phyloP scores from a whole-genome alignment of 257 asterid genomes.

The Przewalskia tangutica region DNA sequence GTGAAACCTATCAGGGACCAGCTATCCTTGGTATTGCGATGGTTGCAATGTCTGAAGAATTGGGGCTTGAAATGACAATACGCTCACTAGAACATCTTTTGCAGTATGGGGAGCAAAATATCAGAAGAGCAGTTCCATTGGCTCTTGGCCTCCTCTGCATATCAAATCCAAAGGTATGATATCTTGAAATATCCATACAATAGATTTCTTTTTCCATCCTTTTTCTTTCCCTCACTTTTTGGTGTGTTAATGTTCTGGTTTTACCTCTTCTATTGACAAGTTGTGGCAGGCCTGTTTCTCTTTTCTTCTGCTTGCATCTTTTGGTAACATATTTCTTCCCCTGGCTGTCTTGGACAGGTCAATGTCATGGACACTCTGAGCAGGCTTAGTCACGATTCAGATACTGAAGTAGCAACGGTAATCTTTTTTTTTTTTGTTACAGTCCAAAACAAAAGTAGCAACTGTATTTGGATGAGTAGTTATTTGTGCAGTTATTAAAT shows the following conservation, averaged over 20 bases:
- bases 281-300: not conserved
- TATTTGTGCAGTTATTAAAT: not conserved
- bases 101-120: slow-evolving; percentile 90
- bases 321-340: not conserved
- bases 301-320: not conserved
- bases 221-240: not conserved
- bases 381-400: slow-evolving; percentile 95
- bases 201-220: not conserved
- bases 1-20: slow-evolving; percentile 83
- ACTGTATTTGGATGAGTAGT: not conserved
- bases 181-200: not conserved
- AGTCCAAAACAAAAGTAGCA: not conserved
- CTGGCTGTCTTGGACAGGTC: slow-evolving; percentile 45
- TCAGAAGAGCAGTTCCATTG: slow-evolving; percentile 84
- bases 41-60: slow-evolving; percentile 98
- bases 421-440: not conserved
- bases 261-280: not conserved
- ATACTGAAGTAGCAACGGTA: slow-evolving; percentile 56
- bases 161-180: slow-evolving; percentile 81
- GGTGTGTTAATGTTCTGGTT: not conserved
- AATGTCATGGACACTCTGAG: slow-evolving; percentile 96
- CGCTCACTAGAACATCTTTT: slow-evolving; percentile 94
- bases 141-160: slow-evolving; percentile 92
- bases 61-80: slow-evolving; percentile 93
- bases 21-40: slow-evolving; percentile 97